phyloP scores from a whole-genome alignment of 2,329 filamentous ascomycete species.

The Orbilia brochopaga region DNA sequence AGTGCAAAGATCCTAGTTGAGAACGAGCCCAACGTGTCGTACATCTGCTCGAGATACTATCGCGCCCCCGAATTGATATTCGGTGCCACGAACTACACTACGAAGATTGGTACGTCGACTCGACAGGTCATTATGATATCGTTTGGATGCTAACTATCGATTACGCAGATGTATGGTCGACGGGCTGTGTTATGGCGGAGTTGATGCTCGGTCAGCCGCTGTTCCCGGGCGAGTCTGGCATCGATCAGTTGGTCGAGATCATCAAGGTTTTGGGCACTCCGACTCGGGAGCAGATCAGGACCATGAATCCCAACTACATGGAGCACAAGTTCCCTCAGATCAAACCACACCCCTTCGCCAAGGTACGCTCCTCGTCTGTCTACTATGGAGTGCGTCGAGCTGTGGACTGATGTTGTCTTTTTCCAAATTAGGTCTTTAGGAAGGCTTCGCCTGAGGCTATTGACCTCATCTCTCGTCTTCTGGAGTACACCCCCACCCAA shows the following conservation, averaged over 20 bases:
- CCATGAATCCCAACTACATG: slow-evolving; percentile 99
- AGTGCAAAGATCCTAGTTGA: slow-evolving; percentile 98
- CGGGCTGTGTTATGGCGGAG: slow-evolving; percentile 98
- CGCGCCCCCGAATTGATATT: slow-evolving; percentile 97
- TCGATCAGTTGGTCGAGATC: slow-evolving; percentile 97
- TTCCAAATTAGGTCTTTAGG: slow-evolving; percentile 74
- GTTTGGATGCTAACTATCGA: not conserved
- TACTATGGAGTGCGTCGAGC: not conserved
- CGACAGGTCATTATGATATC: slow-evolving; percentile 14
- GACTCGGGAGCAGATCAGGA: slow-evolving; percentile 95
- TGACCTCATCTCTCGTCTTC: slow-evolving; percentile 87
- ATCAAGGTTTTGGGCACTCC: slow-evolving; percentile 98
- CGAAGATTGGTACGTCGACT: slow-evolving; percentile 85
- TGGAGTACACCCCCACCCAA: slow-evolving; percentile 98
- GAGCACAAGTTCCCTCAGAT: slow-evolving; percentile 99
- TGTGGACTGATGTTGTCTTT: slow-evolving; percentile 8
- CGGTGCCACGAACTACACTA: slow-evolving; percentile 98
- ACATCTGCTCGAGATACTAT: slow-evolving; percentile 99
- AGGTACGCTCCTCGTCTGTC: slow-evolving; percentile 62
- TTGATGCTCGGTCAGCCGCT: slow-evolving; percentile 97
- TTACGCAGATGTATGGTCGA: slow-evolving; percentile 91
- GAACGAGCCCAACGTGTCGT: slow-evolving; percentile 98
- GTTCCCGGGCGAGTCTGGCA: slow-evolving; percentile 97
- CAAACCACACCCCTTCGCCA: slow-evolving; percentile 98
- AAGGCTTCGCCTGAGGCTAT: slow-evolving; percentile 93